These are phyloP conservation scores for Nitzschia sp. DNA, from an alignment of 108 stramenopile species.

Conservation along the genomic window DNA sequence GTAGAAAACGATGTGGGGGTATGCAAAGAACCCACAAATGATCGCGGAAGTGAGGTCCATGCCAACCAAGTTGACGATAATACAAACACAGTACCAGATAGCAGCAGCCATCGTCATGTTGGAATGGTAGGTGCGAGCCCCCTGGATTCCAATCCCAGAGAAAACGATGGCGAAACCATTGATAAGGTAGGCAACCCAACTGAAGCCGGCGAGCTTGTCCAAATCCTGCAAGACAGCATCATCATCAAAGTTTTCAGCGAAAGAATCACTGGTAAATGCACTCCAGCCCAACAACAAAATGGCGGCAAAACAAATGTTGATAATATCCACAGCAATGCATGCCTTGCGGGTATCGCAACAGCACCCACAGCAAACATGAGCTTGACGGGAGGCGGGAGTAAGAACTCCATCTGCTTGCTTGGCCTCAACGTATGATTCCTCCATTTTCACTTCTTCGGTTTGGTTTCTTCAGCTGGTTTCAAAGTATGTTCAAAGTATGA, in stretches of 20 bases:
- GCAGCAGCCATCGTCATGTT: slow-evolving; percentile 15
- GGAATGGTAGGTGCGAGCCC: slow-evolving; percentile 35
- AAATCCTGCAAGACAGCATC: slow-evolving; percentile 9
- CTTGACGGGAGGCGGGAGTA: background rate
- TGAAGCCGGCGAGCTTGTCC: background rate
- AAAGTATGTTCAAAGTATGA: too few species aligned
- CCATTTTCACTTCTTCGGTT: too few species aligned
- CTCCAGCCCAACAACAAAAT: slow-evolving; percentile 3
- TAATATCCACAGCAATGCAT: slow-evolving; percentile 27
- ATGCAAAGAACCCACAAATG: slow-evolving; percentile 30
- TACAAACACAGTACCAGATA: slow-evolving; percentile 6
- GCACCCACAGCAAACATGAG: slow-evolving; percentile 34
- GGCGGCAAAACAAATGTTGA: slow-evolving; percentile 17
- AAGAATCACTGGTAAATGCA: background rate
- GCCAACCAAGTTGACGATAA: background rate
- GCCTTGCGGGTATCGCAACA: slow-evolving; percentile 40
- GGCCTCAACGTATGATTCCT: too few species aligned
- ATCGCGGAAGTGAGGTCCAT: slow-evolving; percentile 1
- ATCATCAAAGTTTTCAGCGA: slow-evolving; percentile 5
- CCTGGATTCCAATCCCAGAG: slow-evolving; percentile 16
- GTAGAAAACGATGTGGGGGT: slow-evolving; percentile 35
- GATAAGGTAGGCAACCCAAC: slow-evolving; percentile 9
- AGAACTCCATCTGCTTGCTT: background rate
- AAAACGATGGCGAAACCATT: background rate
- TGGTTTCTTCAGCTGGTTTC: too few species aligned